A percentile compares a stretch with the other conserved stretches of the same genome.
Evolutionary conservation across 2,329 filamentous ascomycete genomes (phyloP).

Genomic region (Fusarium penzigii): DNA sequence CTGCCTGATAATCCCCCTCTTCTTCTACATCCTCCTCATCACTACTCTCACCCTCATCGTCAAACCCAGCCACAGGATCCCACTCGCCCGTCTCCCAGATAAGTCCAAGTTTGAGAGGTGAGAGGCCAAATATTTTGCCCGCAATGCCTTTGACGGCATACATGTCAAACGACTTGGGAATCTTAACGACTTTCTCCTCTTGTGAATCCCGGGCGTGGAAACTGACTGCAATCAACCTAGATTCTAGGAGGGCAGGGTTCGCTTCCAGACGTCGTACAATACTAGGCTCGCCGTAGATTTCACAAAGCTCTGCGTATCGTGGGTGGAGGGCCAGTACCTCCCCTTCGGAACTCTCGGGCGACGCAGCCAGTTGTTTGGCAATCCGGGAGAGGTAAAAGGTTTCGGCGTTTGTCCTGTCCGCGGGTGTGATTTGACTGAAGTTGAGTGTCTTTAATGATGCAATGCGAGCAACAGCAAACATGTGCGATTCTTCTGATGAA

Average conservation of each 20-base stretch:
- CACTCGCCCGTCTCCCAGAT: slow-evolving; percentile 91
- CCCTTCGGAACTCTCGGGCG: slow-evolving; percentile 53
- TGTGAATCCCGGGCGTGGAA: slow-evolving; percentile 39
- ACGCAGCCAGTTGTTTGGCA: slow-evolving; percentile 68
- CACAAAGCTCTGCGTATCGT: slow-evolving; percentile 73
- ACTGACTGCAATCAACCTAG: slow-evolving; percentile 69
- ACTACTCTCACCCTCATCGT: slow-evolving; percentile 57
- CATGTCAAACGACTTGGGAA: slow-evolving; percentile 77
- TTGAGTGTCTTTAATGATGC: slow-evolving; percentile 69
- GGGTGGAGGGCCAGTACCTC: slow-evolving; percentile 65
- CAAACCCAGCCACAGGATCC: slow-evolving; percentile 71
- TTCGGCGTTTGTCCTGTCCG: slow-evolving; percentile 84
- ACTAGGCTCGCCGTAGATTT: slow-evolving; percentile 70
- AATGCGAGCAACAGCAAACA: slow-evolving; percentile 81
- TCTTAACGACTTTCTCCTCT: slow-evolving; percentile 42
- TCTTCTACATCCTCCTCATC: slow-evolving; percentile 51
- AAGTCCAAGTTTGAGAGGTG: slow-evolving; percentile 65
- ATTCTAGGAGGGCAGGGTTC: slow-evolving; percentile 80
- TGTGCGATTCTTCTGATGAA: slow-evolving; percentile 78
- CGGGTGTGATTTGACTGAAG: slow-evolving; percentile 67
- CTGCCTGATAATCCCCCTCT: slow-evolving; percentile 27
- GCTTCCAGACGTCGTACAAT: slow-evolving; percentile 58
- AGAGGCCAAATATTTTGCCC: slow-evolving; percentile 65
- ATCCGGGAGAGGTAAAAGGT: slow-evolving; percentile 91
- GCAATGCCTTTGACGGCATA: slow-evolving; percentile 82